A percentile compares a stretch with the other conserved stretches of the same genome.
Evolutionary conservation across 2,329 filamentous ascomycete species (phyloP).

Genomic region (Magnaporthiopsis poae): DNA sequence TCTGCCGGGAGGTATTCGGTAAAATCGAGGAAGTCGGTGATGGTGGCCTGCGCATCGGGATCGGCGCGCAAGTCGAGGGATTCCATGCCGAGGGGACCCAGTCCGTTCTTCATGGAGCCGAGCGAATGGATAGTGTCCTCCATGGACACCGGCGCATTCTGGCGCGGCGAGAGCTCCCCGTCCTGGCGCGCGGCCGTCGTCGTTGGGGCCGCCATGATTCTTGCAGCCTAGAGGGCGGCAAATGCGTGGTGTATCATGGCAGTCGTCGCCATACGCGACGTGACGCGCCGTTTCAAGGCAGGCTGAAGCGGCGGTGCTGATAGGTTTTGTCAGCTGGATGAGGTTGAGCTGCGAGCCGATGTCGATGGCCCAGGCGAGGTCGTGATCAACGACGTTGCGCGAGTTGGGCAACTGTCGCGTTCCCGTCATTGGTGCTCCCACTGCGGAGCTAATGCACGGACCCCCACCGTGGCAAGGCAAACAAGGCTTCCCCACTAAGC

Average conservation of each 20-base stretch:
- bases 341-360: not conserved
- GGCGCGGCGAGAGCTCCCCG: conserved; percentile 26
- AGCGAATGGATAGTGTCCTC: conserved; percentile 23
- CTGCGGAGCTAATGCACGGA: conserved; percentile 3
- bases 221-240: not conserved
- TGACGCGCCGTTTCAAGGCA: not conserved
- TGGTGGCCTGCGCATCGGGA: conserved; percentile 59
- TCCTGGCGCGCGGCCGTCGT: conserved; percentile 19
- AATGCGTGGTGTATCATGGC: not conserved
- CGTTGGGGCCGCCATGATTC: conserved; percentile 15
- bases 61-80: conserved; percentile 45
- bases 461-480: not conserved
- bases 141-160: conserved; percentile 21
- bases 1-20: conserved; percentile 61
- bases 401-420: not conserved
- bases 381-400: not conserved
- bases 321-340: not conserved
- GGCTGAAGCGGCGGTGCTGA: not conserved
- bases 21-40: conserved; percentile 60
- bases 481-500: not conserved
- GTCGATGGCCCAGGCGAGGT: not conserved
- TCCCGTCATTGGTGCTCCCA: not conserved
- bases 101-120: conserved; percentile 24
- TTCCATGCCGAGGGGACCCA: conserved; percentile 33
- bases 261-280: not conserved